phyloP scores from a whole-genome alignment of 2,329 filamentous ascomycete genomes.

The Exserohilum turcica region DNA sequence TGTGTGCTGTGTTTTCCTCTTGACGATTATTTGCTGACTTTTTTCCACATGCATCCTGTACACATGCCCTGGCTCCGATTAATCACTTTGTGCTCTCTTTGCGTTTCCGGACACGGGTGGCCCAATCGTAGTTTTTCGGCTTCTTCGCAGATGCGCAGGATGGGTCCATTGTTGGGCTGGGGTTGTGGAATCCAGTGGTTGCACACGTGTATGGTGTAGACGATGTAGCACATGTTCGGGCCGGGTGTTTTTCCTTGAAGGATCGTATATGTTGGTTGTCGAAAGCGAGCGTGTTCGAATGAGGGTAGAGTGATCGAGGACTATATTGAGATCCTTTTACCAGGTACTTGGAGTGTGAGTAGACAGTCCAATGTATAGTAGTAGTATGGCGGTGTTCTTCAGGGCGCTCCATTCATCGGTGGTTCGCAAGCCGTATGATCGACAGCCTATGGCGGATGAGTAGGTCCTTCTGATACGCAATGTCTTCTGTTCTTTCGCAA shows the following conservation, averaged over 20 bases:
- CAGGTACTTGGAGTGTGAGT: neutral
- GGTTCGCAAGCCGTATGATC: neutral
- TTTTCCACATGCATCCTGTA: slow-evolving; percentile 37
- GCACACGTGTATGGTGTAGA: slow-evolving; percentile 41
- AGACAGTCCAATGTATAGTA: neutral
- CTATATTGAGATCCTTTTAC: neutral
- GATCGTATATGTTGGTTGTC: neutral
- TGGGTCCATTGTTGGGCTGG: slow-evolving; percentile 31
- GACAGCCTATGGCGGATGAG: neutral
- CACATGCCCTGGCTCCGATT: slow-evolving; percentile 42
- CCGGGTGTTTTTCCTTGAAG: neutral
- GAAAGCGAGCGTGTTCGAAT: neutral
- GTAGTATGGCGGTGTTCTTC: neutral
- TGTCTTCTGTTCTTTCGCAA: slow-evolving; percentile 4
- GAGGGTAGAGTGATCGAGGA: neutral
- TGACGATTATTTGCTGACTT: slow-evolving; percentile 12
- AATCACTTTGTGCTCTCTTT: slow-evolving; percentile 38
- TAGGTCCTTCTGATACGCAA: neutral
- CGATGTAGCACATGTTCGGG: slow-evolving; percentile 38
- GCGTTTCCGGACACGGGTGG: slow-evolving; percentile 31
- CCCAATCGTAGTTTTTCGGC: slow-evolving; percentile 35
- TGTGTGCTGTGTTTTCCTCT: neutral
- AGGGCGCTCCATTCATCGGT: neutral
- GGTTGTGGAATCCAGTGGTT: slow-evolving; percentile 42
- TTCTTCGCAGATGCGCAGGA: slow-evolving; percentile 37